Evolutionary conservation across 257 asterid species (phyloP).

Genomic region (Nicotiana benthamiana): DNA sequence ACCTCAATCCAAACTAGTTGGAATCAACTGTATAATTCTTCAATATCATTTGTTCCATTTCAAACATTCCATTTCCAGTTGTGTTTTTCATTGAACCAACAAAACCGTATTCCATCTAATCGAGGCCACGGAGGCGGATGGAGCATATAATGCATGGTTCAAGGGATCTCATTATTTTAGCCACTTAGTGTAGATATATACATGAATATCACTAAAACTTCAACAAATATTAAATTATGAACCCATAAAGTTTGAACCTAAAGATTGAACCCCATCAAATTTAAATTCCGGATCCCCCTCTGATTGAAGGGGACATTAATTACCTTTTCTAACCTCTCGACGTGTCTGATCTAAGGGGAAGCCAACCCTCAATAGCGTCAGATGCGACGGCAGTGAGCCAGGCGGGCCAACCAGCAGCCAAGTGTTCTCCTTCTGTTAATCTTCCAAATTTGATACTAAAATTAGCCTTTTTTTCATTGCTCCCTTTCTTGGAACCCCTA

Average conservation of each 20-base stretch:
- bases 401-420: constrained; percentile 74
- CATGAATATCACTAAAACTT: not conserved
- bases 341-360: constrained; percentile 54
- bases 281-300: not conserved
- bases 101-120: not conserved
- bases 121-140: not conserved
- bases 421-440: constrained; percentile 47
- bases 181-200: not conserved
- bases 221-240: not conserved
- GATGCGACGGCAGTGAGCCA: constrained; percentile 81
- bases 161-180: not conserved
- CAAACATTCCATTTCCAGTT: not conserved
- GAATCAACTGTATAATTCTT: no score
- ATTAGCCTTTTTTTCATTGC: constrained; percentile 27
- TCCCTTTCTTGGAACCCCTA: constrained; percentile 27
- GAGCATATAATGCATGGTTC: not conserved
- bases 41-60: not conserved
- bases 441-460: constrained; percentile 68
- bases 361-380: constrained; percentile 72
- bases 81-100: not conserved
- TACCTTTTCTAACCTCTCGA: constrained; percentile 78
- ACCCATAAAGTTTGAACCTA: not conserved
- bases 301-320: not conserved
- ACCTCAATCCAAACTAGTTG: not conserved
- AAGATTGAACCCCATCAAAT: not conserved